phyloP scores from a whole-genome alignment of 2,329 filamentous ascomycete species.

The Stagonosporopsis rhizophila region DNA sequence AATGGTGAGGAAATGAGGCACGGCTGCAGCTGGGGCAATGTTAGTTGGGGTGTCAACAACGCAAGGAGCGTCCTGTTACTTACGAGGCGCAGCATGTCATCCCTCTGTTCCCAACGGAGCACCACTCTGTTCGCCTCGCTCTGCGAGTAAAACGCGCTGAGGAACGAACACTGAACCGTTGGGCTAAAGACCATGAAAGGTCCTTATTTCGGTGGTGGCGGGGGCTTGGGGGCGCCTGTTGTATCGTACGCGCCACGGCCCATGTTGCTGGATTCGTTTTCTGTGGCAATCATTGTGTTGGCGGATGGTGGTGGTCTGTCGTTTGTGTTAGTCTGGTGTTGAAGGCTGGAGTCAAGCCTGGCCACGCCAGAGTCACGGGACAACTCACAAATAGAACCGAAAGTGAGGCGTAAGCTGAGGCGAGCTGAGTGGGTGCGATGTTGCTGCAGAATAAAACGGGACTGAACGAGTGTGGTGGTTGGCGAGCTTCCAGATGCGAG shows the following conservation, averaged over 20 bases:
- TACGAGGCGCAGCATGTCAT: constrained; percentile 43
- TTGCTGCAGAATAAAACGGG: constrained; percentile 13
- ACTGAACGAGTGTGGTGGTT: constrained; percentile 31
- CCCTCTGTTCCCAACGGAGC: constrained; percentile 44
- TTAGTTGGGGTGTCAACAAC: constrained; percentile 41
- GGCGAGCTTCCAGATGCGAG: constrained; percentile 21
- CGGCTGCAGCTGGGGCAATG: constrained; percentile 39
- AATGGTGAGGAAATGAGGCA: constrained; percentile 23
- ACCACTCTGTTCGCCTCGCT: constrained; percentile 21
- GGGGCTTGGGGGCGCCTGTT: constrained; percentile 57
- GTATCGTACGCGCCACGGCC: constrained; percentile 59
- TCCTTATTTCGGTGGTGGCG: constrained; percentile 51
- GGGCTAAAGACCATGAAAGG: constrained; percentile 1
- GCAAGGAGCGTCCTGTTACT: constrained; percentile 37
- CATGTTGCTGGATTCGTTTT: constrained; percentile 54
- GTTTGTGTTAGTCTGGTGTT: constrained; percentile 42
- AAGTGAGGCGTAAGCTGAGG: constrained; percentile 30
- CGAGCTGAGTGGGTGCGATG: constrained; percentile 32
- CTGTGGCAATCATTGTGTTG: constrained; percentile 52
- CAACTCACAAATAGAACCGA: constrained; percentile 31
- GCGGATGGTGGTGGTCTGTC: constrained; percentile 33
- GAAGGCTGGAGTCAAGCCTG: constrained; percentile 23
- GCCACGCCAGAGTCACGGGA: constrained; percentile 16
- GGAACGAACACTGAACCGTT: constrained; percentile 8
- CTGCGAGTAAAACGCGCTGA: constrained; percentile 8